Evolutionary conservation across 1,139 yeast genomes (phyloP).

Genomic region (Yamadazyma blattariae): DNA sequence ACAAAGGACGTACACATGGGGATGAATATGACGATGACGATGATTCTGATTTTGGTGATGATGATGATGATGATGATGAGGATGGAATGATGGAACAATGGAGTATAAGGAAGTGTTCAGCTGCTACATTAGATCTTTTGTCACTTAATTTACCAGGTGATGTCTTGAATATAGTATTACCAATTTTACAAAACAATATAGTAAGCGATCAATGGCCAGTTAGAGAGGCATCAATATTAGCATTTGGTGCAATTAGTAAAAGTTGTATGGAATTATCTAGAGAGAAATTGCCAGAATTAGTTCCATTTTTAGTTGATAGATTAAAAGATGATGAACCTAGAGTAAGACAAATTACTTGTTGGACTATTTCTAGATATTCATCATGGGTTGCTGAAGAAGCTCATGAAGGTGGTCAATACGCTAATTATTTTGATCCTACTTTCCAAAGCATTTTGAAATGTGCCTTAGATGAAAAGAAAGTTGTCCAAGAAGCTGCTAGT

Average conservation of each 20-base stretch:
- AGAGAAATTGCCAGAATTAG: slow-evolving; percentile 72
- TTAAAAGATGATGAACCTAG: slow-evolving; percentile 75
- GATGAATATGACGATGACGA: slow-evolving; percentile 12
- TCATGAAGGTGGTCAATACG: slow-evolving; percentile 55
- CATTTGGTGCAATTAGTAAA: slow-evolving; percentile 92
- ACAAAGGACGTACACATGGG: slow-evolving; percentile 3
- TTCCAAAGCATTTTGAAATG: slow-evolving; percentile 72
- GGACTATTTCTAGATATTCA: slow-evolving; percentile 89
- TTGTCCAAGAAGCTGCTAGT: slow-evolving; percentile 93
- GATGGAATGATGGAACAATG: slow-evolving; percentile 69
- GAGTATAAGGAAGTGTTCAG: slow-evolving; percentile 91
- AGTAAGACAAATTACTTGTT: slow-evolving; percentile 89
- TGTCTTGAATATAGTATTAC: slow-evolving; percentile 67
- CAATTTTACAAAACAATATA: slow-evolving; percentile 70
- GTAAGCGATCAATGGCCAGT: slow-evolving; percentile 77
- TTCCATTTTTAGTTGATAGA: slow-evolving; percentile 83
- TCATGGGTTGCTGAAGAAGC: slow-evolving; percentile 77
- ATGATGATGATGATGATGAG: slow-evolving; percentile 65
- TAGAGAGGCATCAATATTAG: slow-evolving; percentile 89
- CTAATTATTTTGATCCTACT: slow-evolving; percentile 72
- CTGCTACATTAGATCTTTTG: slow-evolving; percentile 84
- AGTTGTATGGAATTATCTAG: slow-evolving; percentile 76
- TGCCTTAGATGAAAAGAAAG: slow-evolving; percentile 79
- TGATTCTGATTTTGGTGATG: slow-evolving; percentile 45
- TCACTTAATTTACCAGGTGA: slow-evolving; percentile 67